Conservation (phyloP, 306 rosid genomes). For the Morella rubra region DNA sequence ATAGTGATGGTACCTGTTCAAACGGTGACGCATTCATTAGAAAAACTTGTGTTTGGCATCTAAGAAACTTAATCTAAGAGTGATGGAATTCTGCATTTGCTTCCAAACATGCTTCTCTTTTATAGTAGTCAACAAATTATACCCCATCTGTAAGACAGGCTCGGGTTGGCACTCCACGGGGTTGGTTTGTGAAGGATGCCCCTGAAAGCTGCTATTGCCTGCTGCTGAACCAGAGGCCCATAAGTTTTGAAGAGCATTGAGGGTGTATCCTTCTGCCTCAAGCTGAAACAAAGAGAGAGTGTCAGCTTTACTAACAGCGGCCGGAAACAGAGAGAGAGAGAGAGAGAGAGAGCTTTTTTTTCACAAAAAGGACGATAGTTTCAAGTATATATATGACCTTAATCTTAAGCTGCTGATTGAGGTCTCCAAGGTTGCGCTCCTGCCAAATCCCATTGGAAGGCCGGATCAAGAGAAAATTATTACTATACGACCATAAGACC, state of each 20-base stretch:
- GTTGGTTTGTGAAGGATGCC: constrained; percentile 55
- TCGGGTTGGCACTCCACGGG: constrained; percentile 57
- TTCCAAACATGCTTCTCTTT: not conserved
- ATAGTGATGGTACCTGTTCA: constrained; percentile 62
- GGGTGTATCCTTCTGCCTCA: constrained; percentile 64
- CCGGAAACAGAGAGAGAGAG: not conserved
- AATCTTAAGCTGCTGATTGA: constrained; percentile 68
- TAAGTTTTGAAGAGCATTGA: constrained; percentile 55
- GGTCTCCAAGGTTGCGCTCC: constrained; percentile 77
- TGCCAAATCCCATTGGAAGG: constrained; percentile 32
- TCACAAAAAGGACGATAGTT: not conserved
- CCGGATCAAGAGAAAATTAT: not conserved
- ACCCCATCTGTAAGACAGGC: constrained; percentile 85
- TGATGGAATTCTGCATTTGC: not conserved
- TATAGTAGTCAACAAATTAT: not conserved
- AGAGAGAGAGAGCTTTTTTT: no score
- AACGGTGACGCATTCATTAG: not conserved
- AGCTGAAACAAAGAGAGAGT: constrained; percentile 40
- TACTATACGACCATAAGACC: no score
- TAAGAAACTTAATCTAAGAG: not conserved
- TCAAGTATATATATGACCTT: constrained; percentile 45
- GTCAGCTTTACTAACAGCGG: not conserved
- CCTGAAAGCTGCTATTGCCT: constrained; percentile 46
- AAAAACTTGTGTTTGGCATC: not conserved
- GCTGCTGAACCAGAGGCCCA: constrained; percentile 55